Evolutionary conservation across 352 stramenopile species (phyloP).

Genomic region (Peronospora destructor): DNA sequence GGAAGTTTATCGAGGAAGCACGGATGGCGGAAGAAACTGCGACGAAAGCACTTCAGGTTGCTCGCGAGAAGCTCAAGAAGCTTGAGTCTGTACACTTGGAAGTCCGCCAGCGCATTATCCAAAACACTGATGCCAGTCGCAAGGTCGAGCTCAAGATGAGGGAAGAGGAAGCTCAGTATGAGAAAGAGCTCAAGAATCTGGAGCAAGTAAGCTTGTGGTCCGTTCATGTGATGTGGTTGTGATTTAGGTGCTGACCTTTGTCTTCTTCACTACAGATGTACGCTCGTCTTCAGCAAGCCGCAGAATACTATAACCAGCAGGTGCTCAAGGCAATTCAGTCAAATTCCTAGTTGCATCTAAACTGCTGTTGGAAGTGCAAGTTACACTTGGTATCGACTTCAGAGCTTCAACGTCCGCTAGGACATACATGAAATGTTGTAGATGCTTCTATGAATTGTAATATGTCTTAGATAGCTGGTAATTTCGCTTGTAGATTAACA

Average conservation of each 20-base stretch:
- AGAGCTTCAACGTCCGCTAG: no score
- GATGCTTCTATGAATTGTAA: background rate
- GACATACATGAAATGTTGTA: no score
- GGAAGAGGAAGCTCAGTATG: conserved; percentile 55
- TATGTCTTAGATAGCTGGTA: background rate
- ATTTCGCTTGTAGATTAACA: background rate
- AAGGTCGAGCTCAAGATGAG: conserved; percentile 62
- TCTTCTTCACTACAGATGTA: conserved; percentile 46
- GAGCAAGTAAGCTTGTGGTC: conserved; percentile 37
- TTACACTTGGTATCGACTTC: no score
- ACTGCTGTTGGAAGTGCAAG: no score
- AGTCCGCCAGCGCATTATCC: conserved; percentile 45
- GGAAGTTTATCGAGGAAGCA: conserved; percentile 58
- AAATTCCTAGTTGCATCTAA: conserved; percentile 15
- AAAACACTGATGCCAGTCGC: conserved; percentile 42
- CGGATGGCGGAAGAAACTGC: conserved; percentile 55
- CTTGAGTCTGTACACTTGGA: conserved; percentile 42
- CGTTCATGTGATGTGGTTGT: background rate
- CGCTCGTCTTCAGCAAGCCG: conserved; percentile 46
- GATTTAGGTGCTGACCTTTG: conserved; percentile 6
- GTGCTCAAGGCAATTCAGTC: conserved; percentile 42
- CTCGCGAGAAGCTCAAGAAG: conserved; percentile 49
- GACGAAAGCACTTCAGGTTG: conserved; percentile 43
- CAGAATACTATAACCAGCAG: conserved; percentile 64
- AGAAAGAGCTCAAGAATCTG: conserved; percentile 59